phyloP scores from a whole-genome alignment of 768 basidiomycete genomes.

The Lactarius sanguifluus region DNA sequence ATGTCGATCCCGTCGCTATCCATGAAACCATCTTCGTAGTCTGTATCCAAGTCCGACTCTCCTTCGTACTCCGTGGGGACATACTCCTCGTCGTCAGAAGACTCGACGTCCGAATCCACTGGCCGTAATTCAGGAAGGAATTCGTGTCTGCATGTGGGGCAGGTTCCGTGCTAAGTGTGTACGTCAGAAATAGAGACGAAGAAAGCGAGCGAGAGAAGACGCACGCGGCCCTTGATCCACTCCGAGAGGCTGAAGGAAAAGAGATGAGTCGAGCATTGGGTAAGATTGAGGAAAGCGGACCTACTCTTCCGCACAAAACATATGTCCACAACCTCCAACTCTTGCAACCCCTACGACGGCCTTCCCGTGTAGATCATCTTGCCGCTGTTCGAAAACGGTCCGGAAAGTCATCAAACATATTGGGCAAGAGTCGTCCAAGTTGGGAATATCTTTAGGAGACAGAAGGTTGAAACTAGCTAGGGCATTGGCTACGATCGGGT shows the following conservation, averaged over 20 bases:
- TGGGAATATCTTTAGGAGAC: constrained; percentile 20
- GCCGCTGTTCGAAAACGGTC: constrained; percentile 38
- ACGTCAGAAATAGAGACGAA: constrained; percentile 7
- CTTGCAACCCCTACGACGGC: constrained; percentile 51
- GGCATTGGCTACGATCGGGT: constrained; percentile 16
- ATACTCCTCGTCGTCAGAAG: constrained; percentile 67
- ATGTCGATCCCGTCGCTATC: constrained; percentile 31
- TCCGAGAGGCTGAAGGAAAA: constrained; percentile 49
- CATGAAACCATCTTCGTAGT: constrained; percentile 33
- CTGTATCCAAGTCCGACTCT: constrained; percentile 34
- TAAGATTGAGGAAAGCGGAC: constrained; percentile 30
- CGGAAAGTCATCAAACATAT: constrained; percentile 62
- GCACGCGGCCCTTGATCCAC: constrained; percentile 62
- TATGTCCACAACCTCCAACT: constrained; percentile 58
- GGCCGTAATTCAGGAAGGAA: constrained; percentile 56
- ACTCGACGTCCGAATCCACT: constrained; percentile 60
- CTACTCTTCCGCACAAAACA: constrained; percentile 69
- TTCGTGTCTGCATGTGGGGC: constrained; percentile 62
- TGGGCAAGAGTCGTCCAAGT: constrained; percentile 56
- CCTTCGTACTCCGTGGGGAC: constrained; percentile 54
- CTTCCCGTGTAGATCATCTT: constrained; percentile 28
- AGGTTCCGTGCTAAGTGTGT: constrained; percentile 60
- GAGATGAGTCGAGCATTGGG: constrained; percentile 2
- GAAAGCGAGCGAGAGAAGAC: constrained; percentile 29
- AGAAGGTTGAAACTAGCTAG: constrained; percentile 19